Percentiles rank a stretch among this genome's conserved stretches.
phyloP scores from a whole-genome alignment of 2,329 filamentous ascomycete species.

The Epicoccum sorghinum region DNA sequence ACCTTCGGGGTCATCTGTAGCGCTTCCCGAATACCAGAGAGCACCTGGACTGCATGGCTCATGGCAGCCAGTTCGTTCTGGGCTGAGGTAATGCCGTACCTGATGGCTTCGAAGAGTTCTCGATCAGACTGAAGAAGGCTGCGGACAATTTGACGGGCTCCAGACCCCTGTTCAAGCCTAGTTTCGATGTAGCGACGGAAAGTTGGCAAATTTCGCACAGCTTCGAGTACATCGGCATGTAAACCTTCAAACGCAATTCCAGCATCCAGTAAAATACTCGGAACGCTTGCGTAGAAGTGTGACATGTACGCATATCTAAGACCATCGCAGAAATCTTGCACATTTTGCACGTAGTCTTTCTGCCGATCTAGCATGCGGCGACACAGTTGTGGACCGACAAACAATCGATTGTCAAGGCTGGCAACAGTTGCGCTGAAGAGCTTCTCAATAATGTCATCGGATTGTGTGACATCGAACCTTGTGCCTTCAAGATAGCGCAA shows the following conservation, averaged over 20 bases:
- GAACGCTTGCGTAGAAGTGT: conserved; percentile 79
- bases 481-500: conserved; percentile 71
- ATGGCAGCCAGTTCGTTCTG: conserved; percentile 49
- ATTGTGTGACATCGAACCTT: conserved; percentile 79
- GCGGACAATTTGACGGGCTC: conserved; percentile 52
- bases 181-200: conserved; percentile 57
- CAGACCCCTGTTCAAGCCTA: conserved; percentile 39
- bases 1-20: conserved; percentile 47
- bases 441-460: conserved; percentile 72
- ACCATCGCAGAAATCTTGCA: conserved; percentile 73
- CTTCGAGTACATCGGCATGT: conserved; percentile 68
- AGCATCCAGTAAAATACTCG: conserved; percentile 66
- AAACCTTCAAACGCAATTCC: conserved; percentile 49
- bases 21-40: conserved; percentile 46
- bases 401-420: conserved; percentile 61
- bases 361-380: conserved; percentile 72
- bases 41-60: conserved; percentile 48
- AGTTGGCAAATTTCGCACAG: conserved; percentile 71
- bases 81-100: conserved; percentile 30
- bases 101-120: conserved; percentile 53
- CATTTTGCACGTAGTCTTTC: conserved; percentile 76
- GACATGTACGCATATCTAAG: conserved; percentile 84
- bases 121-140: conserved; percentile 66
- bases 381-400: conserved; percentile 69
- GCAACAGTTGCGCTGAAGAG: conserved; percentile 72